A percentile compares a stretch with the other conserved stretches of the same genome.
These are phyloP conservation scores for Vitis hybrid DNA, from an alignment of 177 flowering plant genomes.

Conservation along the genomic window DNA sequence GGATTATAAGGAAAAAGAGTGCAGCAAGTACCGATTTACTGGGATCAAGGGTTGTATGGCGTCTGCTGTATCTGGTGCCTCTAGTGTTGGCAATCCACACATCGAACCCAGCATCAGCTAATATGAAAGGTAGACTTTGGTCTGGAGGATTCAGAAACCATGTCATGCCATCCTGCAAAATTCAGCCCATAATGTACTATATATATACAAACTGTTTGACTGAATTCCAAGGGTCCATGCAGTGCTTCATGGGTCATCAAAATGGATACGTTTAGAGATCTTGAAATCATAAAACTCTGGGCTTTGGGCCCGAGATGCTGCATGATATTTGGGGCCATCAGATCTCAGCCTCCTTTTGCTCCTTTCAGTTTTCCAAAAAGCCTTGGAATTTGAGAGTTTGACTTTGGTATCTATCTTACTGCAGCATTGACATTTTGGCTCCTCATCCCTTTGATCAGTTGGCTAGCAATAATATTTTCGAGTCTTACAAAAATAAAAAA, in stretches of 20 bases:
- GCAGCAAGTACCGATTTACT: slow-evolving; percentile 21
- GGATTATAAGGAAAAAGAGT: not conserved
- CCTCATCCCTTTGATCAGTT: no score
- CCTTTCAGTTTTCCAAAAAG: not conserved
- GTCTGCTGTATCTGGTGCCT: slow-evolving; percentile 63
- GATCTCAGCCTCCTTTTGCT: no score
- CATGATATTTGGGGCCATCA: slow-evolving; percentile 4
- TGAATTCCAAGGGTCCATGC: no score
- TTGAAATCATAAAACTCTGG: slow-evolving; percentile 1
- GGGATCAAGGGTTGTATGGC: slow-evolving; percentile 46
- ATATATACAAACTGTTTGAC: no score
- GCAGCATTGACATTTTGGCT: no score
- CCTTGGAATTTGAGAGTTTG: no score
- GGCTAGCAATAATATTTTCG: no score
- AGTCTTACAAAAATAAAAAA: no score
- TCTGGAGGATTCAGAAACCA: slow-evolving; percentile 65
- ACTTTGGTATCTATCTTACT: no score
- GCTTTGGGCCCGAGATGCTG: slow-evolving; percentile 3
- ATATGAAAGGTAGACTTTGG: slow-evolving; percentile 51
- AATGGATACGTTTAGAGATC: no score
- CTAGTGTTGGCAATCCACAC: slow-evolving; percentile 83
- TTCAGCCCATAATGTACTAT: no score
- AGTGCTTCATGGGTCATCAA: no score
- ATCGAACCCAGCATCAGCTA: slow-evolving; percentile 70
- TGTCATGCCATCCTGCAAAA: slow-evolving; percentile 65